Conservation (phyloP, 2,329 filamentous ascomycete genomes). For the Arthrobotrys entomopaga region DNA sequence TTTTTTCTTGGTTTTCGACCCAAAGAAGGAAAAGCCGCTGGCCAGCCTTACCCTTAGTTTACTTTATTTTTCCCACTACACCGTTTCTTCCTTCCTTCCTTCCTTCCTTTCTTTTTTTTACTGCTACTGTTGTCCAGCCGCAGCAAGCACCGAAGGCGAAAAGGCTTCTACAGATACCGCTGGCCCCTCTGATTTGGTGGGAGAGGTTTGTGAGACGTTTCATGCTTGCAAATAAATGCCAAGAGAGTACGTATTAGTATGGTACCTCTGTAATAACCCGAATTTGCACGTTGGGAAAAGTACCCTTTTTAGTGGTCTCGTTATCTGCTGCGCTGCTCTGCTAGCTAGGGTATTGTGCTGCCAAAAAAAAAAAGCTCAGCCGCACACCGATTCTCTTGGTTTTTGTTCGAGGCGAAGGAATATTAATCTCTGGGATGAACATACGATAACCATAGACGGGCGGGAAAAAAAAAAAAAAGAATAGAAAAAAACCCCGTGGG, state of each 20-base stretch:
- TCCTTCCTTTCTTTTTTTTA: constrained; percentile 19
- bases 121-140: constrained; percentile 36
- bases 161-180: constrained; percentile 1
- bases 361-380: constrained; percentile 12
- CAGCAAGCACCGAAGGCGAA: constrained; percentile 33
- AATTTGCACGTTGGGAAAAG: neutral
- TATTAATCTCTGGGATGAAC: constrained; percentile 10
- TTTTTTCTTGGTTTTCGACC: neutral
- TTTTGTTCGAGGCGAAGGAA: constrained; percentile 16
- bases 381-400: constrained; percentile 17
- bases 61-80: no score
- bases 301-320: constrained; percentile 10
- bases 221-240: constrained; percentile 14
- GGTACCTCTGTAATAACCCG: constrained; percentile 6
- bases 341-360: neutral
- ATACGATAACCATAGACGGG: no score
- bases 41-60: constrained; percentile 32
- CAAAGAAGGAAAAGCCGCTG: constrained; percentile 6
- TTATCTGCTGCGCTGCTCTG: neutral
- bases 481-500: constrained; percentile 3
- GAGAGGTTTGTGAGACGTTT: constrained; percentile 43
- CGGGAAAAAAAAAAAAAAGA: neutral
- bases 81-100: constrained; percentile 7
- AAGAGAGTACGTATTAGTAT: no score
- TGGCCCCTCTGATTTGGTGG: neutral